These are phyloP conservation scores for Nicotiana obtusifolia DNA, from an alignment of 257 asterid genomes.

Conservation along the genomic window DNA sequence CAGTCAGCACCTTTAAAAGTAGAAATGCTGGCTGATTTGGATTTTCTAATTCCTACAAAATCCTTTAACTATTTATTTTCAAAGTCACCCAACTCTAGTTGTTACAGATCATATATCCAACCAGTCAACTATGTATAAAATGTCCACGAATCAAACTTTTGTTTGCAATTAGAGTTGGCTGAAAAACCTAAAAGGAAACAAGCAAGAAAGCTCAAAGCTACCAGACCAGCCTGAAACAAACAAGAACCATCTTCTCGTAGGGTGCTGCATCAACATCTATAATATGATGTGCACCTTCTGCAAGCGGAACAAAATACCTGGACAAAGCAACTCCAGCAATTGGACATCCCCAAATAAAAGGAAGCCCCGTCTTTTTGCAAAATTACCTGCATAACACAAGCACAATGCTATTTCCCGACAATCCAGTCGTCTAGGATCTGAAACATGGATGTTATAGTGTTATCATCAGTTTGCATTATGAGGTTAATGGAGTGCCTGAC, in stretches of 20 bases:
- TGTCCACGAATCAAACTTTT: background rate
- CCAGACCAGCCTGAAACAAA: conserved; percentile 6
- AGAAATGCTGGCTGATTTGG: background rate
- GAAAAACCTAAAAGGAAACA: background rate
- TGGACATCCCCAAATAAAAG: conserved; percentile 10
- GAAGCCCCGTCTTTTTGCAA: conserved; percentile 6
- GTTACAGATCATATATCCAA: background rate
- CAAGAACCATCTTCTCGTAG: background rate
- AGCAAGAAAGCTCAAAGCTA: background rate
- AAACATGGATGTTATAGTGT: conserved; percentile 18
- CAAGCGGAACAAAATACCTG: conserved; percentile 7
- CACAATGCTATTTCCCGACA: conserved; percentile 22
- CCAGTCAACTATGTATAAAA: conserved; percentile 3
- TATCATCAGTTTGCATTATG: conserved; percentile 8
- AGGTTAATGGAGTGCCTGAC: conserved; percentile 1
- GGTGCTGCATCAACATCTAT: background rate
- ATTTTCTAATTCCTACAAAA: background rate
- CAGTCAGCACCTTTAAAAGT: background rate
- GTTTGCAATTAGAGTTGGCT: background rate
- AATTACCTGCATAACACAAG: conserved; percentile 33
- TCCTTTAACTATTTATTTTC: background rate
- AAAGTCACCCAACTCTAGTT: background rate
- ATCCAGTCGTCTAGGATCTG: conserved; percentile 16
- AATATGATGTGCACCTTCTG: background rate
- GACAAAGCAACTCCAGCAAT: conserved; percentile 16